Evolutionary conservation across 2,329 filamentous ascomycete species (phyloP), one percentile per base, ranked within the genome.

Genomic region (Westerdykella aurantiaca): DNA sequence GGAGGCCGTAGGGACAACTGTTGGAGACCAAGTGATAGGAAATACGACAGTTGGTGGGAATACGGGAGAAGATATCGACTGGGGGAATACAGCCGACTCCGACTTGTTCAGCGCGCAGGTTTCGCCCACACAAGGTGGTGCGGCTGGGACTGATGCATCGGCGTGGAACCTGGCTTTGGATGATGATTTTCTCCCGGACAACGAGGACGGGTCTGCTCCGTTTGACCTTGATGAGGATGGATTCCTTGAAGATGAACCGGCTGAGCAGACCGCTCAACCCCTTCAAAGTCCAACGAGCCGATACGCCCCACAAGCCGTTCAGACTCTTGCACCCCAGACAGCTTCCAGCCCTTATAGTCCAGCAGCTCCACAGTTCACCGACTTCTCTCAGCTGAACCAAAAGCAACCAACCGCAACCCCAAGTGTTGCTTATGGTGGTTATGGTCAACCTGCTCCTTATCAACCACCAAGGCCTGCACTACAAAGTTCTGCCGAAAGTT

Each of bases 101-200:
- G 63, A 61, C n/a, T 63, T 65, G 34, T 65, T 66, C 39, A 59
- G 59, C 34, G 43, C 34, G 6, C 42, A 34, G 11, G 47, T 55
- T 17, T 46, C 43, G 21, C 33, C 52, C n/a, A 35, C 48, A 34
- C 44, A 48, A n/a, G 43, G 52, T 18, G 50, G 41, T n/a, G 45
- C 53, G 14, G 41, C 50, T 16, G 45, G 53, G 1, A 78, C 83
- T 58, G 66, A 93, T 34, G 84, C 85, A 37, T 86, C 86, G 14
- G 83, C 88, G 53, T 95, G 91, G 87, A 80, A 88, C 51, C 85
- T 86, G 38, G 86, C 88, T 35, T 79, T 96, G 56, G 87, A 86
- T 39, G 85, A 90, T 51, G 81, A 88, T 47, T 72, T 86, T 11
- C 64, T 82, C 2, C 79, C 81, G 9, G 81, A 87, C 25, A 69